Evolutionary conservation across 257 asterid species (phyloP), one percentile per base, ranked within the genome.

Genomic region (Primulina tabacum): DNA sequence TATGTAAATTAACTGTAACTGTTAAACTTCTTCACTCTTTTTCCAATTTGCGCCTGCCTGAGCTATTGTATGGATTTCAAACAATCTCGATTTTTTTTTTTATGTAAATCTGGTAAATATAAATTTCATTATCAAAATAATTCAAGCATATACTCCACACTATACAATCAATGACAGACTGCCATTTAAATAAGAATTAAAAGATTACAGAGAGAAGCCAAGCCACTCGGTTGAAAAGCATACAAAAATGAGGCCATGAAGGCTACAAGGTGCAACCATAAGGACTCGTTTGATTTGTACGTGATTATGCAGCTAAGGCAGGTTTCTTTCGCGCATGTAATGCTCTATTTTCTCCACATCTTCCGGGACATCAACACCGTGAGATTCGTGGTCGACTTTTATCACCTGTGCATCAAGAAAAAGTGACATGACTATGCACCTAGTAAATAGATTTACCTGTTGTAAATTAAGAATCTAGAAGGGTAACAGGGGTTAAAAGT

Each of bases 311-410:
- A 26, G 28, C 85, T 87, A 89, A 61, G 81, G 53, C 72, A 87
- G 75, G 77, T 84, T 87, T 62, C 79, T 75, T 69, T 82, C 90
- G 0, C 84, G 77, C 87, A 84, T 89, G 65, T 81, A 84, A 17
- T 56, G 66, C 84, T 89, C 95, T 57, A 87, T 77, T 76, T 81
- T 89, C 55, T 65, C 89, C 52, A 85, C 82, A 50, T 89, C 96
- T 78, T 84, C 95, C 0, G 90, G 86, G 76, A 81, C 80, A 75
- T 89, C 96, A 61, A 87, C 90, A 17, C 96, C 95, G 34, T 87
- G 95, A 53, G 88, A 78, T 30, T 87, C 96, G 28, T 89, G 85
- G 68, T 87, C 88, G 21, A 89, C 96, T 79, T 84, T 87, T 70
- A 89, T 89, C 78, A 87, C 96, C 90, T 87, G 83, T 52, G 33